These are phyloP conservation scores for Neonectria coccinea DNA, from an alignment of 2,329 filamentous ascomycete genomes.

Conservation along the genomic window DNA sequence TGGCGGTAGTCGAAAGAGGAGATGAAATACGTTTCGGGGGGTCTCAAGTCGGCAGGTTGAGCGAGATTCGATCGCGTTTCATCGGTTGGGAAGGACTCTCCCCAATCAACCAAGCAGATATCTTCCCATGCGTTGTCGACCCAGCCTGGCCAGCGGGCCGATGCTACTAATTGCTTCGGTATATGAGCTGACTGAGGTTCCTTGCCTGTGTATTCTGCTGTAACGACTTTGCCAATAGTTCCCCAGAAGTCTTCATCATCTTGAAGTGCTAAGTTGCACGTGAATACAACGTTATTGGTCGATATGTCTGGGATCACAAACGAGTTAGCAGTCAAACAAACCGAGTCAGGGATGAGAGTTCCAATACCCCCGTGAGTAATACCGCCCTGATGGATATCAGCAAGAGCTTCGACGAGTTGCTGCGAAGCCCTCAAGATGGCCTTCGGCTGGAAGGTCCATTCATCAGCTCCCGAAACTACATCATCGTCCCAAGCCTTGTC, in stretches of 20 bases:
- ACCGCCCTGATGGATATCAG: constrained; percentile 7
- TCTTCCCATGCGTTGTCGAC: constrained; percentile 13
- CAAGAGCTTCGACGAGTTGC: constrained; percentile 23
- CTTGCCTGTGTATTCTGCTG: background rate
- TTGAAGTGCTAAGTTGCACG: background rate
- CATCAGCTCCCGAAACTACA: background rate
- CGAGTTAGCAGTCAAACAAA: background rate
- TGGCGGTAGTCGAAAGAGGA: constrained; percentile 15
- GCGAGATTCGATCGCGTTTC: background rate
- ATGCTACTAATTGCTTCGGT: background rate
- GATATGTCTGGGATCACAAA: constrained; percentile 20
- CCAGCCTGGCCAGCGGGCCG: background rate
- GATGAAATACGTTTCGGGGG: constrained; percentile 24
- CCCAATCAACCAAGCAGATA: constrained; percentile 26
- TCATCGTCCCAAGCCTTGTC: background rate
- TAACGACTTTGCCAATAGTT: background rate
- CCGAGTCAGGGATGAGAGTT: background rate
- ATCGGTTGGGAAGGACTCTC: constrained; percentile 16
- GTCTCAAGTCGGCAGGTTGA: constrained; percentile 1
- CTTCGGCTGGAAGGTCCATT: constrained; percentile 14
- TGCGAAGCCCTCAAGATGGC: constrained; percentile 17
- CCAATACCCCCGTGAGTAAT: constrained; percentile 29
- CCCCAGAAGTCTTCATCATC: constrained; percentile 14
- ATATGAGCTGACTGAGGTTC: background rate
- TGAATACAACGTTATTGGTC: constrained; percentile 18